Evolutionary conservation across 2,329 filamentous ascomycete genomes (phyloP), one percentile per base, ranked within the genome.

Genomic region (Pseudonectria buxi): DNA sequence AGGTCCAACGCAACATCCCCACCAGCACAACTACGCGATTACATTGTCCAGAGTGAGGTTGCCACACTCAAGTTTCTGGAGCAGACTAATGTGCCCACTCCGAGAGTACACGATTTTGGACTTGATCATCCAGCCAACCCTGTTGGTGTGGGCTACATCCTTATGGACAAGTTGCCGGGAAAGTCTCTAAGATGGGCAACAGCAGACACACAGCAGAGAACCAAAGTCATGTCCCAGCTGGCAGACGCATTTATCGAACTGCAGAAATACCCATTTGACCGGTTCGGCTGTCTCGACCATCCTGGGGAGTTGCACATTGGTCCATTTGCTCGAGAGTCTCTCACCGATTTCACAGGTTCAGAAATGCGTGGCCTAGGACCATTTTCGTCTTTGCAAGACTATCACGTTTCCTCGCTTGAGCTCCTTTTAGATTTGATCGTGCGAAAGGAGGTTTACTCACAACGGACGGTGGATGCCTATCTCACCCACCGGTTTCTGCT

Each of bases 401-500:
- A 63, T 33, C 51, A 61, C 29, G 37, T 29, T 9, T 49, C 56
- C 29, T 54, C 52, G 22, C 52, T 68, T 29, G 42, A 37, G 39
- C 45, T 61, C n/a, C 58, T 57, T n/a, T 36, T 65, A 15, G 54
- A 63, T 37, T 41, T 61, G n/a, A 67, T 66, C 28, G 4, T 58
- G 24, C 47, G 46, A 11, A 51, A 54, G 11, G 59, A 68, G 45
- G 54, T 57, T 6, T 67, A 62, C 41, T 52, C 56, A 5, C 40
- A 58, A 10, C 46, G 35, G 28, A 30, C 56, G 18, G 49, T 59
- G n/a, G 51, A 61, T 43, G 53, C 59, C 14, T 69, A 64, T 39
- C 42, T 69, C n/a, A 55, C 65, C 37, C 61, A 68, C 44, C 55
- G 57, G 25, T 68, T 57, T 47, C 62, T 68, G 25, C 32, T 64